These are phyloP conservation scores for Phanerodontia chrysosporium DNA, from an alignment of 768 basidiomycete genomes.

Conservation along the genomic window DNA sequence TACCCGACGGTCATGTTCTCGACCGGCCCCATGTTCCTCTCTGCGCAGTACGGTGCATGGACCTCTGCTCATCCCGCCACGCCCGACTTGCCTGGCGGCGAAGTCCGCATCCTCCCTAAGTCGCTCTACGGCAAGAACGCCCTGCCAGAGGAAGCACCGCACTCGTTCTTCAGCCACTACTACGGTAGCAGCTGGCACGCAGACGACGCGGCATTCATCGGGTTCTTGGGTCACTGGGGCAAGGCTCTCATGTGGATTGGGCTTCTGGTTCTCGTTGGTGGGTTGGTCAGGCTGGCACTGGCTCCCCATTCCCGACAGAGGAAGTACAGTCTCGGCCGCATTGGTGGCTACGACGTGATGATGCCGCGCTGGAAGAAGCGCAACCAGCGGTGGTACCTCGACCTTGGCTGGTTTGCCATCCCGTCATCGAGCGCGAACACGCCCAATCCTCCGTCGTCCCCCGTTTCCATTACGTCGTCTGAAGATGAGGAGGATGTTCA, in stretches of 20 bases:
- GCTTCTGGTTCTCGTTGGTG: slow-evolving; percentile 63
- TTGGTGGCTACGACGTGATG: slow-evolving; percentile 74
- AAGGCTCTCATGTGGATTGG: slow-evolving; percentile 86
- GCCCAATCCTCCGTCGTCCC: slow-evolving; percentile 40
- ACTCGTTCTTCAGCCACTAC: slow-evolving; percentile 95
- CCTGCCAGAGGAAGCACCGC: slow-evolving; percentile 71
- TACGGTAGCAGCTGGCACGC: slow-evolving; percentile 99
- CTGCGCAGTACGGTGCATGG: slow-evolving; percentile 89
- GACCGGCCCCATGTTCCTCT: slow-evolving; percentile 98
- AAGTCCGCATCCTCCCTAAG: slow-evolving; percentile 91
- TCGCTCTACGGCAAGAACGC: slow-evolving; percentile 98
- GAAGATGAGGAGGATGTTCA: slow-evolving; percentile 44
- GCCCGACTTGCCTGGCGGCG: slow-evolving; percentile 48
- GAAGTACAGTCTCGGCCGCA: slow-evolving; percentile 52
- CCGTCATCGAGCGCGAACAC: slow-evolving; percentile 34
- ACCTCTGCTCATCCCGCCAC: slow-evolving; percentile 61
- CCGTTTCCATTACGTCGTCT: slow-evolving; percentile 39
- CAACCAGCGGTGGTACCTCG: slow-evolving; percentile 71
- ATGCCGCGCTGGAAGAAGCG: slow-evolving; percentile 70
- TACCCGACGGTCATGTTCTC: slow-evolving; percentile 99
- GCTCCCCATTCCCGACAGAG: slow-evolving; percentile 52
- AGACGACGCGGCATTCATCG: slow-evolving; percentile 96
- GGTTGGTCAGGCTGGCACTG: slow-evolving; percentile 52
- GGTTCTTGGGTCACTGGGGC: slow-evolving; percentile 87
- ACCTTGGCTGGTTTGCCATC: slow-evolving; percentile 56